These are phyloP conservation scores for Bipolaris zeicola DNA, from an alignment of 2,329 filamentous ascomycete species.

Conservation along the genomic window DNA sequence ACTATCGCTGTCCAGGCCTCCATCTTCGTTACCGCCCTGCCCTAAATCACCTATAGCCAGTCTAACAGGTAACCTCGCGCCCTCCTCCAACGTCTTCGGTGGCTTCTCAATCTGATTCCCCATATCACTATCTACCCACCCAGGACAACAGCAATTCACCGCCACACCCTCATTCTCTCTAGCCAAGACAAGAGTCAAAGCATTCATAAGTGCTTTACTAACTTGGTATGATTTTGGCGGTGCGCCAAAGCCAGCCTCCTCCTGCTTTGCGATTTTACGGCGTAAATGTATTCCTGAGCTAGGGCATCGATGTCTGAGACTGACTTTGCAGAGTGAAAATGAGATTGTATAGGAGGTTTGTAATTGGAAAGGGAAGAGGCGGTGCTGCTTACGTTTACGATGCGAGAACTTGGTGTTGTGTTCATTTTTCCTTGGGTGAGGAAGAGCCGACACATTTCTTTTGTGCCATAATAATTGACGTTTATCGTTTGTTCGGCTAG, in stretches of 20 bases:
- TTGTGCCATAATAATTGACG: slow-evolving; percentile 25
- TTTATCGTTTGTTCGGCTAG: slow-evolving; percentile 16
- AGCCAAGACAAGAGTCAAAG: slow-evolving; percentile 23
- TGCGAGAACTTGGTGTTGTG: slow-evolving; percentile 10
- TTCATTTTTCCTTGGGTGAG: slow-evolving; percentile 14
- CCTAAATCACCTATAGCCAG: slow-evolving; percentile 24
- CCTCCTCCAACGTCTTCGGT: slow-evolving; percentile 26
- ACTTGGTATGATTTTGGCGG: slow-evolving; percentile 28
- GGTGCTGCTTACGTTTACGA: slow-evolving; percentile 27
- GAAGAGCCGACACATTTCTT: slow-evolving; percentile 22
- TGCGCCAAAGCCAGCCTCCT: slow-evolving; percentile 13
- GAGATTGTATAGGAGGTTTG: not conserved
- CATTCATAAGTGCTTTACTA: slow-evolving; percentile 30
- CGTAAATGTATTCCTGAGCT: slow-evolving; percentile 3
- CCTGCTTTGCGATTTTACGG: slow-evolving; percentile 1
- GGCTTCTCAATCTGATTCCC: slow-evolving; percentile 24
- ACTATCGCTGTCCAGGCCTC: slow-evolving; percentile 1
- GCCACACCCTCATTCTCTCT: slow-evolving; percentile 8
- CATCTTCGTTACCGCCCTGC: slow-evolving; percentile 10
- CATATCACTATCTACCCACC: slow-evolving; percentile 33
- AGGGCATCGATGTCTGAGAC: slow-evolving; percentile 14
- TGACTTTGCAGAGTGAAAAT: slow-evolving; percentile 1
- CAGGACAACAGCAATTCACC: slow-evolving; percentile 29
- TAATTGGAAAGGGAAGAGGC: slow-evolving; percentile 18
- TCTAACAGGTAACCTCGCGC: slow-evolving; percentile 19